Evolutionary conservation across 371 early-diverging fungal species (phyloP).

Genomic region (Mortierella polycephala): DNA sequence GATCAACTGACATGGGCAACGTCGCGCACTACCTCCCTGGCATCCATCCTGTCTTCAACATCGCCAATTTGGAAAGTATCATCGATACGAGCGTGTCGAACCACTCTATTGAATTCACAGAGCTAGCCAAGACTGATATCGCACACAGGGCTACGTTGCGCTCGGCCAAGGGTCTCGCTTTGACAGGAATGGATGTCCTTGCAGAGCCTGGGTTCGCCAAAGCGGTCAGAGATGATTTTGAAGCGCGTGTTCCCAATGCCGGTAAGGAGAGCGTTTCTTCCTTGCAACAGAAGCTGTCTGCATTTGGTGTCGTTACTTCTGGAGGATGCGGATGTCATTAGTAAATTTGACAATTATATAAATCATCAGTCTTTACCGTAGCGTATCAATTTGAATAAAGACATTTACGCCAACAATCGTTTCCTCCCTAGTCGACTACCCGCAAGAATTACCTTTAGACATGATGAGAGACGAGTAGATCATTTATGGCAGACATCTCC

Average conservation of each 20-base stretch:
- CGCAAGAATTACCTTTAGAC: no score
- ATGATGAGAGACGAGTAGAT: no score
- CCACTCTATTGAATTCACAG: slow-evolving; percentile 75
- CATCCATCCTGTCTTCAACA: slow-evolving; percentile 65
- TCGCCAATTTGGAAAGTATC: slow-evolving; percentile 51
- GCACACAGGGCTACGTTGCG: slow-evolving; percentile 72
- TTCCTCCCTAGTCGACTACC: no score
- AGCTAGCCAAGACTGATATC: slow-evolving; percentile 63
- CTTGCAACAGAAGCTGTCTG: slow-evolving; percentile 7
- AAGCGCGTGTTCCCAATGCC: slow-evolving; percentile 23
- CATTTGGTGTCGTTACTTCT: slow-evolving; percentile 1
- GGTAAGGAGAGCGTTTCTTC: neutral
- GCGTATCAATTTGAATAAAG: no score
- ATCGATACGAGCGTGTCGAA: slow-evolving; percentile 62
- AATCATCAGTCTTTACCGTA: no score
- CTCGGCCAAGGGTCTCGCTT: slow-evolving; percentile 59
- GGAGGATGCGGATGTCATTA: slow-evolving; percentile 49
- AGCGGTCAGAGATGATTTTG: slow-evolving; percentile 28
- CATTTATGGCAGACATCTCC: no score
- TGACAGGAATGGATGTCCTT: slow-evolving; percentile 55
- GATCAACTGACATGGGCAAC: slow-evolving; percentile 84
- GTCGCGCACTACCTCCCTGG: slow-evolving; percentile 61
- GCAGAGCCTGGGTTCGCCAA: slow-evolving; percentile 39
- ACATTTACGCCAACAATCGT: no score
- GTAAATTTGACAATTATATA: no score